Conservation (phyloP, 306 rosid genomes). For the Trifolium fragiferum region DNA sequence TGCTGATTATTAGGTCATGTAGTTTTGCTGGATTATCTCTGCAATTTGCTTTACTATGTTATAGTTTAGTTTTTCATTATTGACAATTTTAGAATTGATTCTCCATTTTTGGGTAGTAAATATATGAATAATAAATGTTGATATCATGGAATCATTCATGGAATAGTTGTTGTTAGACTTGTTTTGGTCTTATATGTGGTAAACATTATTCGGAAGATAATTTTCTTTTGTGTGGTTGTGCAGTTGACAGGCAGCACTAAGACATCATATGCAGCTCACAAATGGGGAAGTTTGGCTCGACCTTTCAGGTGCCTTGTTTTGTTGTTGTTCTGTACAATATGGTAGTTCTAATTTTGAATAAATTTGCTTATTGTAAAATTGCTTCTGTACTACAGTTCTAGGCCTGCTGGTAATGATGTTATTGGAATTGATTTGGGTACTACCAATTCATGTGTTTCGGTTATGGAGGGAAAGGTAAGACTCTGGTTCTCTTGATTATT, state of each 20-base stretch:
- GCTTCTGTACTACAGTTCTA: slow-evolving; percentile 56
- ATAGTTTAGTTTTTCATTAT: background rate
- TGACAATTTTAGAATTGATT: background rate
- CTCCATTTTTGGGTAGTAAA: background rate
- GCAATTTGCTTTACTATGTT: background rate
- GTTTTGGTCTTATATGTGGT: slow-evolving; percentile 1
- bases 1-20: background rate
- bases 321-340: background rate
- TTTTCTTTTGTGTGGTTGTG: slow-evolving; percentile 13
- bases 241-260: slow-evolving; percentile 66
- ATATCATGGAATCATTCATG: background rate
- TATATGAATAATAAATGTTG: background rate
- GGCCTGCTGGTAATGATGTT: slow-evolving; percentile 83
- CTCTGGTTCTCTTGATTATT: background rate
- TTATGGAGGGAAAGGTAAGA: slow-evolving; percentile 89
- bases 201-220: background rate
- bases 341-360: background rate
- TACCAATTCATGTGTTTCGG: slow-evolving; percentile 89
- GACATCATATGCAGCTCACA: slow-evolving; percentile 57
- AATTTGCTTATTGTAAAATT: background rate
- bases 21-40: background rate
- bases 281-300: slow-evolving; percentile 75
- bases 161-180: background rate
- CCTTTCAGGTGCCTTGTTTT: slow-evolving; percentile 69
- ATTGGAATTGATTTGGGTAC: slow-evolving; percentile 96